Evolutionary conservation across 495 filamentous ascomycete species (phyloP).

Genomic region (Achaetomiella virescens): DNA sequence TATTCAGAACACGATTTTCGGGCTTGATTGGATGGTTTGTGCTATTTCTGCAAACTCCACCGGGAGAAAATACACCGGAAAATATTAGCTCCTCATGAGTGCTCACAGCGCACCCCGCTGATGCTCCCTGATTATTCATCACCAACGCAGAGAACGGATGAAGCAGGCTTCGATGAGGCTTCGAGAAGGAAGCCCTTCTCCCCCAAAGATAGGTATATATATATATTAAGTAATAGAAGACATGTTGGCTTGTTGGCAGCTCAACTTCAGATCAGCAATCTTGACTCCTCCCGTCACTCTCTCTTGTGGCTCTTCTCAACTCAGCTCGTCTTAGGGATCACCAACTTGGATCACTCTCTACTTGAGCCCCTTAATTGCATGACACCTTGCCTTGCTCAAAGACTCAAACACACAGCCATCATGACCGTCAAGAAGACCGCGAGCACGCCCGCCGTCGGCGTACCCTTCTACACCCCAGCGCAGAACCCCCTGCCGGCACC

Average conservation of each 20-base stretch:
- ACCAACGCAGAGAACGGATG: background rate
- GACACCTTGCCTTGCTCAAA: background rate
- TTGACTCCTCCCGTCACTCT: too few relatives aligned
- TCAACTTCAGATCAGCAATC: background rate
- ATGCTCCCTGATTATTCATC: background rate
- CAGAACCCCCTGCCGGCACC: conserved; percentile 52
- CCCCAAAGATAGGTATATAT: background rate
- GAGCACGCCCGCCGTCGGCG: conserved; percentile 20
- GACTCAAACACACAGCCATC: background rate
- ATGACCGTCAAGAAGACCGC: conserved; percentile 16
- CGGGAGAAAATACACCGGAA: background rate
- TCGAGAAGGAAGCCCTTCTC: background rate
- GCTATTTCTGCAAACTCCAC: background rate
- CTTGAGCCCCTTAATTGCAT: background rate
- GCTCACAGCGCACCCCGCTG: background rate
- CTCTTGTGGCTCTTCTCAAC: too few relatives aligned
- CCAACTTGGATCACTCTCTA: background rate
- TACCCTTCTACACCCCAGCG: conserved; percentile 54
- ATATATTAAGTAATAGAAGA: background rate
- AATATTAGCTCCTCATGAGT: background rate
- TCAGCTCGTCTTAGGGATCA: too few relatives aligned
- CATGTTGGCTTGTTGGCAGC: background rate
- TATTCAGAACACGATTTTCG: background rate
- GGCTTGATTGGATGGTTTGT: too few relatives aligned
- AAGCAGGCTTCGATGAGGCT: background rate